phyloP scores from a whole-genome alignment of 306 rosid genomes.

The Glycine latifolia region DNA sequence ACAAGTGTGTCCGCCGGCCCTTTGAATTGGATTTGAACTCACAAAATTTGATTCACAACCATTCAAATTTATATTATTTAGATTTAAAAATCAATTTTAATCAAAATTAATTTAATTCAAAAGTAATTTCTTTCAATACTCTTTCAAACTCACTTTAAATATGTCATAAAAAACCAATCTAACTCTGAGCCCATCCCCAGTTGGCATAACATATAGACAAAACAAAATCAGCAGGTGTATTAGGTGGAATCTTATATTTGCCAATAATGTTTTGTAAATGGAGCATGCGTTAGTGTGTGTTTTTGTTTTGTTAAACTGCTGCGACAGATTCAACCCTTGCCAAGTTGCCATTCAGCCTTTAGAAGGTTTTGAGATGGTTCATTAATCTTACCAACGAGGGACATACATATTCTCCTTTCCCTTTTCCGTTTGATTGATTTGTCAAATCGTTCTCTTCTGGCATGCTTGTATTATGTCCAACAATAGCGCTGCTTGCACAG shows the following conservation, averaged over 20 bases:
- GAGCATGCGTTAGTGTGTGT: background rate
- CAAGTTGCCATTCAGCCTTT: background rate
- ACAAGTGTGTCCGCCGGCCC: too few species aligned
- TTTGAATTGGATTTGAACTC: too few species aligned
- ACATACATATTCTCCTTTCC: background rate
- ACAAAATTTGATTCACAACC: too few species aligned
- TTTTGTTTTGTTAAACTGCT: background rate
- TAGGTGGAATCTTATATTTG: background rate
- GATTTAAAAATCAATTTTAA: too few species aligned
- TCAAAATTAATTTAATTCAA: too few species aligned
- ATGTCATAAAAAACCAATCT: background rate
- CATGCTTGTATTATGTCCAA: background rate
- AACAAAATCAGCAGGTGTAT: background rate
- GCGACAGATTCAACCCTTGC: background rate
- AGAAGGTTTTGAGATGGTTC: slow-evolving; percentile 1
- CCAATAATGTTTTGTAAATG: background rate
- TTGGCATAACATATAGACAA: background rate
- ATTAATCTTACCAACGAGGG: background rate
- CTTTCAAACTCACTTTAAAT: background rate
- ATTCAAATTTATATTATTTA: too few species aligned
- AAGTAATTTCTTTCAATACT: too few species aligned
- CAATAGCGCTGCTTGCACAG: background rate
- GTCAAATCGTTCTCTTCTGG: slow-evolving; percentile 19
- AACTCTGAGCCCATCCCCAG: background rate
- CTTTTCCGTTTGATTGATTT: background rate